phyloP scores from a whole-genome alignment of 495 filamentous ascomycete genomes.

The Aspergillus saccharolyticus region DNA sequence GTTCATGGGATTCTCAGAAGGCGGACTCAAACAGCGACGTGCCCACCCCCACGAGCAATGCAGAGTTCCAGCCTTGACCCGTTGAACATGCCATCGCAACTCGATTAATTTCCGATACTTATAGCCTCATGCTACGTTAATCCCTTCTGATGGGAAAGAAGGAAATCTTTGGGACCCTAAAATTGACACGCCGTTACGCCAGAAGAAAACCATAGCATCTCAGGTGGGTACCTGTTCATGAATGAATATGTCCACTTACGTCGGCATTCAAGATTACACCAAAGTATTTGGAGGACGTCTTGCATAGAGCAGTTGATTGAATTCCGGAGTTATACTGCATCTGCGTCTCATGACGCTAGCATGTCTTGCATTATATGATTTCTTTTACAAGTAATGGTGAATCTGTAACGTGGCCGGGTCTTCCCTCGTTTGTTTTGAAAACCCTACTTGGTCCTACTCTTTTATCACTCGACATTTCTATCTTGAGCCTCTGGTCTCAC shows the following conservation, averaged over 20 bases:
- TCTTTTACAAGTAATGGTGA: constrained; percentile 4
- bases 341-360: constrained; percentile 1
- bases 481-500: background rate
- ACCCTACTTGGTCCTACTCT: background rate
- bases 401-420: background rate
- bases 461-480: background rate
- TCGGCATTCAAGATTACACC: constrained; percentile 13
- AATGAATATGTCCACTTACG: constrained; percentile 4
- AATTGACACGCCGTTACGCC: constrained; percentile 10
- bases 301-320: constrained; percentile 25
- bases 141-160: background rate
- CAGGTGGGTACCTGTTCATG: constrained; percentile 15
- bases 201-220: constrained; percentile 12
- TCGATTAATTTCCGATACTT: background rate
- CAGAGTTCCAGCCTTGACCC: constrained; percentile 18
- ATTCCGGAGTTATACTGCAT: constrained; percentile 12
- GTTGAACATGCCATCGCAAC: background rate
- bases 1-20: constrained; percentile 26
- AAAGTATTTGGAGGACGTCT: constrained; percentile 15
- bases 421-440: background rate
- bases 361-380: constrained; percentile 14
- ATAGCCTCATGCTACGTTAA: background rate
- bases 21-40: constrained; percentile 18
- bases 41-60: constrained; percentile 14
- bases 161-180: constrained; percentile 16